These are phyloP conservation scores for Cytospora leucostoma DNA, from an alignment of 2,329 filamentous ascomycete genomes.

Conservation along the genomic window DNA sequence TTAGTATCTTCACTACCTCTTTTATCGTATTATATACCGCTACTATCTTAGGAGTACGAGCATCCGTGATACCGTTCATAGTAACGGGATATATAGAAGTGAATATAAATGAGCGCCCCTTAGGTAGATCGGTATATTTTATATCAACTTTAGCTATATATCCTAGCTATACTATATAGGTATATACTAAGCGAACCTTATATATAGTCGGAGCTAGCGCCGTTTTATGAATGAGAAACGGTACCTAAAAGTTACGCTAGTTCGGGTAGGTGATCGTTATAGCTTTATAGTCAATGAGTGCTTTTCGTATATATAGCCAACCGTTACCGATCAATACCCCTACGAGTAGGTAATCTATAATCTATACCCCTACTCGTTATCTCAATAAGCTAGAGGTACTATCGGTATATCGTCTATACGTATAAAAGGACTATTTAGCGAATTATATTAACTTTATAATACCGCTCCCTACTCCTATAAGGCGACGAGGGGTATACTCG, in stretches of 20 bases:
- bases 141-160: background rate
- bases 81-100: background rate
- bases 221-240: background rate
- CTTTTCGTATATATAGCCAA: background rate
- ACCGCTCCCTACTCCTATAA: background rate
- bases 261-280: no score
- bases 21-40: background rate
- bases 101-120: conserved; percentile 6
- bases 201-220: background rate
- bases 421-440: background rate
- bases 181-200: no score
- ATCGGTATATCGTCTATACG: background rate
- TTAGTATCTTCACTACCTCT: background rate
- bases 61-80: background rate
- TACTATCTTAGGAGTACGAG: background rate
- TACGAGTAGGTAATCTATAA: background rate
- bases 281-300: background rate
- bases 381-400: background rate
- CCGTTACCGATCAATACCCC: background rate
- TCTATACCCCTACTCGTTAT: background rate
- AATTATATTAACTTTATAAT: background rate
- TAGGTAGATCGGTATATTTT: background rate
- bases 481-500: background rate
- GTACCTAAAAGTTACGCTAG: background rate
- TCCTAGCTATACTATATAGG: no score